A percentile compares a stretch with the other conserved stretches of the same genome.
Conservation (phyloP, 495 filamentous ascomycete genomes). For the Penicillium cataractarum region DNA sequence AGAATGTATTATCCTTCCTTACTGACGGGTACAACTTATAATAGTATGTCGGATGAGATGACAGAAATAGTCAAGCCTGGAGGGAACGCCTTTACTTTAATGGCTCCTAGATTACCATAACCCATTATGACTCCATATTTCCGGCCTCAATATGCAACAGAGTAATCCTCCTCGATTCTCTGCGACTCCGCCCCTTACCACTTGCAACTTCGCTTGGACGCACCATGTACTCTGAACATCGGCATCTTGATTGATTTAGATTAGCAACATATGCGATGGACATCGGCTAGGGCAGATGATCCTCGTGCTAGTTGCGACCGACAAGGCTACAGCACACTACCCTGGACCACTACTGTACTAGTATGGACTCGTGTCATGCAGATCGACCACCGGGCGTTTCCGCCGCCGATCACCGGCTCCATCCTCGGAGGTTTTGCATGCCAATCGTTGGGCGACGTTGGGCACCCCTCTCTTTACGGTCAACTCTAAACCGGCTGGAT, state of each 20-base stretch:
- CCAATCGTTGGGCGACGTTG: slow-evolving; percentile 40
- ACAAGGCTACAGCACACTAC: not conserved
- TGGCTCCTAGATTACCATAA: not conserved
- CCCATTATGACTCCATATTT: no score
- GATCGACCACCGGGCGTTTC: slow-evolving; percentile 43
- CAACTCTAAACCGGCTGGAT: slow-evolving; percentile 31
- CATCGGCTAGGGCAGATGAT: slow-evolving; percentile 12
- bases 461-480: slow-evolving; percentile 26
- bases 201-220: slow-evolving; percentile 18
- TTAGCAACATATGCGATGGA: not conserved
- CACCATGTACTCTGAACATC: slow-evolving; percentile 2
- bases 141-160: no score
- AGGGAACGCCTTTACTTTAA: not conserved
- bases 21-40: not conserved
- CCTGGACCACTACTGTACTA: not conserved
- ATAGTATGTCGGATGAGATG: slow-evolving; percentile 12
- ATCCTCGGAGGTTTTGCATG: slow-evolving; percentile 38
- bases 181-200: not conserved
- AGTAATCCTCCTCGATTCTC: no score
- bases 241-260: not conserved
- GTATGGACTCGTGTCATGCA: slow-evolving; percentile 22
- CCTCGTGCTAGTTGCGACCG: not conserved
- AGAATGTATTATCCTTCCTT: not conserved
- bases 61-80: slow-evolving; percentile 21
- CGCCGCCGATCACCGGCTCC: slow-evolving; percentile 43